Evolutionary conservation across 352 stramenopile genomes (phyloP).

Genomic region (Phytophthora boehmeriae): DNA sequence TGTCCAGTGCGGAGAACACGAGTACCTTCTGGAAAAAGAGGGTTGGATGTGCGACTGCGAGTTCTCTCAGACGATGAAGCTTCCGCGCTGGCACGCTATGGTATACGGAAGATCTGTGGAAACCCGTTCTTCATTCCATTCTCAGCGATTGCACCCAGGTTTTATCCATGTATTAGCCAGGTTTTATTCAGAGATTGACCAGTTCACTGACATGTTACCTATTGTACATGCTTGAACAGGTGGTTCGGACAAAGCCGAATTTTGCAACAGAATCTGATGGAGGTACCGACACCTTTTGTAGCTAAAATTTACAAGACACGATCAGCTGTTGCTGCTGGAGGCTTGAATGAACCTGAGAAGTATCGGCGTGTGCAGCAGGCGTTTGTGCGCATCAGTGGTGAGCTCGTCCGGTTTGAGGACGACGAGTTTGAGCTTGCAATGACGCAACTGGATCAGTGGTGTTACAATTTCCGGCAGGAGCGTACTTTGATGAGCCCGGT

Average conservation of each 20-base stretch:
- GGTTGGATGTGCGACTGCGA: slow-evolving; percentile 13
- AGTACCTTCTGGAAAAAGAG: slow-evolving; percentile 14
- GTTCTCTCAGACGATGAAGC: slow-evolving; percentile 9
- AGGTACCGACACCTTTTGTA: slow-evolving; percentile 7
- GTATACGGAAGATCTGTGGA: neutral
- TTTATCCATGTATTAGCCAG: slow-evolving; percentile 2
- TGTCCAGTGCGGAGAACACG: neutral
- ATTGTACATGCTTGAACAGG: neutral
- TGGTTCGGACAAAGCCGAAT: slow-evolving; percentile 9
- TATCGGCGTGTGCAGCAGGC: slow-evolving; percentile 10
- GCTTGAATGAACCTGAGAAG: slow-evolving; percentile 8
- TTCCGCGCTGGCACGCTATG: slow-evolving; percentile 9
- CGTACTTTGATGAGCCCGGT: too few species aligned
- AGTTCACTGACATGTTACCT: slow-evolving; percentile 10
- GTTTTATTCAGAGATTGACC: slow-evolving; percentile 3
- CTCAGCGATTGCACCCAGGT: slow-evolving; percentile 1
- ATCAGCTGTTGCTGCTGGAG: too few species aligned
- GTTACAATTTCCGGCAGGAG: slow-evolving; percentile 18
- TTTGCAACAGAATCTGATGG: neutral
- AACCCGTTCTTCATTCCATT: slow-evolving; percentile 14
- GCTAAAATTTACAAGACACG: slow-evolving; percentile 6
- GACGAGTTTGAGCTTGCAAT: slow-evolving; percentile 5
- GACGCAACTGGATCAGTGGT: slow-evolving; percentile 12
- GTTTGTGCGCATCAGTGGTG: slow-evolving; percentile 6
- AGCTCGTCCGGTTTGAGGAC: slow-evolving; percentile 6